Base-by-base conservation (phyloP, 1,139 yeast genomes). In the Ashbya aceris region DNA sequence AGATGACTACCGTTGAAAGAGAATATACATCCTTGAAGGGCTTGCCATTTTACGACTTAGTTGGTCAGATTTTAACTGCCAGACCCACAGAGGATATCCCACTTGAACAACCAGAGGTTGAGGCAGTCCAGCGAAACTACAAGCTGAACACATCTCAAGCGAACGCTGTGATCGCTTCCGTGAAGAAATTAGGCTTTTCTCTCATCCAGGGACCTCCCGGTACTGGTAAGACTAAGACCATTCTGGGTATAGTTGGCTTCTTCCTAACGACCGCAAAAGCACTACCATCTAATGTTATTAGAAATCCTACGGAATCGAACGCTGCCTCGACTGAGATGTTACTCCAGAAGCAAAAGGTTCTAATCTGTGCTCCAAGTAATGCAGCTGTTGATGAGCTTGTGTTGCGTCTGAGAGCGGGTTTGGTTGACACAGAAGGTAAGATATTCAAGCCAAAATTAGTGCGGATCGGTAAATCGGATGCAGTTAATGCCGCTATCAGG, bases 361-460 rank as follows among this genome's bases (percentile, higher is more conserved):
- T 93, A 41, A 79, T 93, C 27, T 93, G 98, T 73, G 98, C 98
- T 1, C 99, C 99, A 2, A 86, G 96, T 61, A 93, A 93, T 66
- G 99, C 99, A 0, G 99, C 99, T 8, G 96, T 93, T 7, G 99
- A 93, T 66, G 98, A 93, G 58, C 70, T 93, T 51, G 94, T 89
- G n/a, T 55, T 89, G 17, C 80, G 99, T 60, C 67, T 93, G 46
- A 78, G 83, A 51, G 71, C 69, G 28, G 96, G 96, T 2, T 79
- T 89, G 3, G 63, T 65, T 38, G 73, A 76, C 45, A 61, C 74
- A 2, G 65, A 68, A 20, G 95, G 95, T 1, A 65, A 67, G n/a
- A 52, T 57, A 1, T 73, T 78, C 49, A 64, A 65, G 1, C 95
- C 96, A 1, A 74, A 71, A 32, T 74, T 91, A 9, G 95, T 93